Evolutionary conservation across 352 stramenopile genomes (phyloP).

Genomic region (Phytophthora multivora): DNA sequence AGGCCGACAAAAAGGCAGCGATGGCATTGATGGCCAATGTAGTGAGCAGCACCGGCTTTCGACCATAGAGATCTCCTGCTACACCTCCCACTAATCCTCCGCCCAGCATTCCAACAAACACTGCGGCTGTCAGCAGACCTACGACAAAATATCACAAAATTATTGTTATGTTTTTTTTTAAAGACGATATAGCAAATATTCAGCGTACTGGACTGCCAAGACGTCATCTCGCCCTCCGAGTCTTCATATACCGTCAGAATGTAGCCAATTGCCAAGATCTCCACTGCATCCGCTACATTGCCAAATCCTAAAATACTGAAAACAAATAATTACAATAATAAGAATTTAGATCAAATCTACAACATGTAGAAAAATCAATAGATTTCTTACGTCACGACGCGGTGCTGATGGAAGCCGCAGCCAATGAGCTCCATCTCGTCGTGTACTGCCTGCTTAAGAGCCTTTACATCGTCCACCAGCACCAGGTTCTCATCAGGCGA

Average conservation of each 20-base stretch:
- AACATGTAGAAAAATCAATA: conserved; percentile 16
- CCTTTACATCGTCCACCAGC: conserved; percentile 64
- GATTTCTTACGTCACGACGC: conserved; percentile 63
- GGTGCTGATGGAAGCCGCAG: conserved; percentile 72
- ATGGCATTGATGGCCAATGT: conserved; percentile 84
- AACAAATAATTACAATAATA: conserved; percentile 23
- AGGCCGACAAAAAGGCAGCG: conserved; percentile 76
- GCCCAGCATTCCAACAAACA: conserved; percentile 90
- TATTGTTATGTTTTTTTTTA: not conserved
- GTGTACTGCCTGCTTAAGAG: conserved; percentile 68
- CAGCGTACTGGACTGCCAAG: conserved; percentile 77
- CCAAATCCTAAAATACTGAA: conserved; percentile 73
- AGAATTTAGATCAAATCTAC: conserved; percentile 31
- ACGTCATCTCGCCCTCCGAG: conserved; percentile 59
- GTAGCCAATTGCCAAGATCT: conserved; percentile 91
- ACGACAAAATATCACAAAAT: conserved; percentile 9
- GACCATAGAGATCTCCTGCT: conserved; percentile 80
- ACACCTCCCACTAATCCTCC: conserved; percentile 81
- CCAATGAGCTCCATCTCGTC: conserved; percentile 80
- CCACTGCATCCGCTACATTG: conserved; percentile 90
- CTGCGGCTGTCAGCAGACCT: conserved; percentile 86
- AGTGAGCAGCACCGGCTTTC: conserved; percentile 73
- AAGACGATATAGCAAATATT: conserved; percentile 4
- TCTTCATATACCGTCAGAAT: conserved; percentile 84
- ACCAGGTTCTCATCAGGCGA: conserved; percentile 25